Evolutionary conservation across 2,329 filamentous ascomycete genomes (phyloP).

Genomic region (Colletotrichum destructivum): DNA sequence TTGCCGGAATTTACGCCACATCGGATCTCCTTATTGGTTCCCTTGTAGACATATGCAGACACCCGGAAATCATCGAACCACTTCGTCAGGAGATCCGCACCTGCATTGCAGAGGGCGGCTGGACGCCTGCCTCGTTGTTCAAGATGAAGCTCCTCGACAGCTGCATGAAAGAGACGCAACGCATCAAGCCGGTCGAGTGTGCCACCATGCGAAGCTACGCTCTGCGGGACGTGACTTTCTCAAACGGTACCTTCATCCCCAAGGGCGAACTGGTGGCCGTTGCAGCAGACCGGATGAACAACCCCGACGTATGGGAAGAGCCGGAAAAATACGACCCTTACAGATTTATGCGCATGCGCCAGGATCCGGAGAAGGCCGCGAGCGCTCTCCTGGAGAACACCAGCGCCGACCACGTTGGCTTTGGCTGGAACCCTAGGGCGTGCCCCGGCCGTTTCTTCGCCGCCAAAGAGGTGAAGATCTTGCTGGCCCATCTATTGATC

Average conservation of each 20-base stretch:
- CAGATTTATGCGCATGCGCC: slow-evolving; percentile 5
- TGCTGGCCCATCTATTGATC: slow-evolving; percentile 57
- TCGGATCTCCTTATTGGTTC: neutral
- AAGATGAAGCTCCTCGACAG: slow-evolving; percentile 59
- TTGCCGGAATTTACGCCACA: neutral
- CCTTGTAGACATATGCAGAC: slow-evolving; percentile 52
- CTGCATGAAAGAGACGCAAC: slow-evolving; percentile 56
- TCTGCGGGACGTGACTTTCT: neutral
- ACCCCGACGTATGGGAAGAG: neutral
- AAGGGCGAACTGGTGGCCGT: slow-evolving; percentile 16
- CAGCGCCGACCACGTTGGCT: slow-evolving; percentile 52
- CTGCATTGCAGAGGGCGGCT: slow-evolving; percentile 53
- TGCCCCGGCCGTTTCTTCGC: slow-evolving; percentile 63
- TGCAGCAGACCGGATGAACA: neutral
- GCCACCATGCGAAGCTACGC: slow-evolving; percentile 6
- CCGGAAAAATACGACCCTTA: neutral
- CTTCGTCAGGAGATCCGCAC: slow-evolving; percentile 59
- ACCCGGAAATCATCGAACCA: slow-evolving; percentile 56
- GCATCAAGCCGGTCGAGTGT: slow-evolving; percentile 38
- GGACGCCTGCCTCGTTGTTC: slow-evolving; percentile 54
- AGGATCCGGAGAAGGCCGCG: slow-evolving; percentile 14
- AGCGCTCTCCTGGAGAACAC: slow-evolving; percentile 58
- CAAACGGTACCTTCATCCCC: slow-evolving; percentile 5
- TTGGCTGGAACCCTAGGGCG: slow-evolving; percentile 55
- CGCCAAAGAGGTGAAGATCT: slow-evolving; percentile 61